These are phyloP conservation scores for Hibiscus trionum DNA, from an alignment of 345 rosid genomes.

Conservation along the genomic window DNA sequence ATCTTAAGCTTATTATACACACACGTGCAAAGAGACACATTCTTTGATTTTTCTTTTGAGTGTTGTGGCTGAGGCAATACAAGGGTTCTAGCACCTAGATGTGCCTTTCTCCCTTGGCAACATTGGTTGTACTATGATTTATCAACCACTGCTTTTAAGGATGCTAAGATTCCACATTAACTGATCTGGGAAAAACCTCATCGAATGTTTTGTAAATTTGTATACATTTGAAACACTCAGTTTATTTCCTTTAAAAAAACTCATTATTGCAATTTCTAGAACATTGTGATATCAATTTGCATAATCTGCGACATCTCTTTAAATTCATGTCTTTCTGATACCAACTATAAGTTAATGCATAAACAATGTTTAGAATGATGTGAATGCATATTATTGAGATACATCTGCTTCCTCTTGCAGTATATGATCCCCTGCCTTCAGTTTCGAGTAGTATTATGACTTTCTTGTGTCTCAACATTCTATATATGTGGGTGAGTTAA, in stretches of 20 bases:
- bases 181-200: not conserved
- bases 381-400: constrained; percentile 17
- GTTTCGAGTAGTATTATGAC: constrained; percentile 22
- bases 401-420: constrained; percentile 17
- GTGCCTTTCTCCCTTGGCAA: not conserved
- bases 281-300: not conserved
- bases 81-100: not conserved
- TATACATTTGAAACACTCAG: not conserved
- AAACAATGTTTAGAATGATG: constrained; percentile 6
- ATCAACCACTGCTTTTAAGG: not conserved
- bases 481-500: constrained; percentile 20
- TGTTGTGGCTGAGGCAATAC: not conserved
- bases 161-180: not conserved
- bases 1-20: not conserved
- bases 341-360: constrained; percentile 2
- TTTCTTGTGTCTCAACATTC: constrained; percentile 26
- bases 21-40: not conserved
- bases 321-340: not conserved
- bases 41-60: not conserved
- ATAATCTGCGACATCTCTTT: not conserved
- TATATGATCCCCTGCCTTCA: constrained; percentile 18
- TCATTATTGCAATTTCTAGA: not conserved
- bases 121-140: not conserved
- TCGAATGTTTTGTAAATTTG: not conserved
- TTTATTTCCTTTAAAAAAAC: not conserved